phyloP scores from a whole-genome alignment of 2,329 filamentous ascomycete species.

The Diaporthe eres region DNA sequence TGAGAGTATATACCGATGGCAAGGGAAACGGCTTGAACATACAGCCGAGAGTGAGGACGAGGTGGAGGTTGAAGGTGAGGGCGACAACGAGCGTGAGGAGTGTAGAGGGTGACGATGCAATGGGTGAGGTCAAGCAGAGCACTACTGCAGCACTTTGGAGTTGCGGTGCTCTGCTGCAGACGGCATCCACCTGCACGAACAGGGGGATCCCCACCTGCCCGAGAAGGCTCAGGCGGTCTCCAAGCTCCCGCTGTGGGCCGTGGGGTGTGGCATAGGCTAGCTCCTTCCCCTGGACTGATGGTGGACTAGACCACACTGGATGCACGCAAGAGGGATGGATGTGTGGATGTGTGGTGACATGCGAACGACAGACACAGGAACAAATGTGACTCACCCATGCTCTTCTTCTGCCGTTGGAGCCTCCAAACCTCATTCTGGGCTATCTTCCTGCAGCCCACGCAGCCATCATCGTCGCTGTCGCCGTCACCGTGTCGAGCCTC shows the following conservation, averaged over 20 bases:
- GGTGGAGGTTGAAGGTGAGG: neutral
- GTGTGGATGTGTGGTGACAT: neutral
- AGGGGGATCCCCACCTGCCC: slow-evolving; percentile 18
- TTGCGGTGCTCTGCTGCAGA: neutral
- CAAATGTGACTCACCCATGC: neutral
- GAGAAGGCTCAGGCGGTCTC: neutral
- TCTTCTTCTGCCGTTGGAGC: slow-evolving; percentile 27
- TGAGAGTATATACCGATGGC: slow-evolving; percentile 11
- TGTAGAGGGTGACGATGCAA: neutral
- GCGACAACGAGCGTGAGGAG: neutral
- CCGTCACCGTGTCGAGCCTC: neutral
- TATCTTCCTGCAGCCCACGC: slow-evolving; percentile 37
- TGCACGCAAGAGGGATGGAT: neutral
- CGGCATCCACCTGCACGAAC: slow-evolving; percentile 7
- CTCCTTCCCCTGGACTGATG: neutral
- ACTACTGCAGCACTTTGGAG: neutral
- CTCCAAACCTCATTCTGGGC: slow-evolving; percentile 33
- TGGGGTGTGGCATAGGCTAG: neutral
- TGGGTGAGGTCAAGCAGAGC: neutral
- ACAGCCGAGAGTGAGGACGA: neutral
- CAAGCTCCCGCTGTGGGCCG: slow-evolving; percentile 20
- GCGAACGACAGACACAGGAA: neutral
- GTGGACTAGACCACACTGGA: neutral
- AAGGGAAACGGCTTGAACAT: neutral
- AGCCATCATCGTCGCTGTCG: slow-evolving; percentile 1